Conservation (phyloP, 2,329 filamentous ascomycete genomes). For the Ilyonectria mors-panacis region DNA sequence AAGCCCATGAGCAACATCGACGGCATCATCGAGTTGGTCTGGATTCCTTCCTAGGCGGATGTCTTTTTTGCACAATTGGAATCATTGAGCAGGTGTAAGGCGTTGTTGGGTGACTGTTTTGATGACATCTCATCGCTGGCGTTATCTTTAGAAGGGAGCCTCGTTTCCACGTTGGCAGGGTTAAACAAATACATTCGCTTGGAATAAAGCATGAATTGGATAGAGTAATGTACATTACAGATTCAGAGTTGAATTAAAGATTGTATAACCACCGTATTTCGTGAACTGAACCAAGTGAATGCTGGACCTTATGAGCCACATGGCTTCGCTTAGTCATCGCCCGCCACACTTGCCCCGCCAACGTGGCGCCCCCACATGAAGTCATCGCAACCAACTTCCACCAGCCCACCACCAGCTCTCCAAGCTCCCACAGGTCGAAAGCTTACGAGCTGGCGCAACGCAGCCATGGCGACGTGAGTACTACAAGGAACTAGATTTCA, state of each 20-base stretch:
- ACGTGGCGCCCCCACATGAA: slow-evolving; percentile 42
- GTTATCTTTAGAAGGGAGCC: slow-evolving; percentile 9
- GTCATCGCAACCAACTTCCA: slow-evolving; percentile 41
- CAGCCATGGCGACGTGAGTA: slow-evolving; percentile 49
- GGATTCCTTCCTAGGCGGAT: slow-evolving; percentile 59
- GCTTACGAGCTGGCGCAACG: slow-evolving; percentile 21
- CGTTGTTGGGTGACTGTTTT: slow-evolving; percentile 16
- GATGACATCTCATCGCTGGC: not conserved
- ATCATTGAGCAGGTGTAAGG: slow-evolving; percentile 21
- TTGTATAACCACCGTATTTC: not conserved
- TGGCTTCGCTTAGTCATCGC: slow-evolving; percentile 18
- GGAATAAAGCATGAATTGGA: not conserved
- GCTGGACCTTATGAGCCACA: not conserved
- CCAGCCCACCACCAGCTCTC: slow-evolving; percentile 23
- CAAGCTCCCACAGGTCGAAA: slow-evolving; percentile 22
- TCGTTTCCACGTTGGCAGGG: not conserved
- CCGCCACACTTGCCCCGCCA: slow-evolving; percentile 44
- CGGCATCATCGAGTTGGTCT: slow-evolving; percentile 70
- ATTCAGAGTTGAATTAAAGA: not conserved
- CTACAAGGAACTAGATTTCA: not conserved
- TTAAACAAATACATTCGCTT: not conserved
- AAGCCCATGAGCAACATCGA: slow-evolving; percentile 67
- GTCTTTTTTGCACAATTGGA: not conserved
- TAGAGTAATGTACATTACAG: slow-evolving; percentile 7
- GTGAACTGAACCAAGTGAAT: not conserved